A percentile compares a stretch with the other conserved stretches of the same genome.
Conservation (phyloP, 2,329 filamentous ascomycete species). For the Xylaria sp. region DNA sequence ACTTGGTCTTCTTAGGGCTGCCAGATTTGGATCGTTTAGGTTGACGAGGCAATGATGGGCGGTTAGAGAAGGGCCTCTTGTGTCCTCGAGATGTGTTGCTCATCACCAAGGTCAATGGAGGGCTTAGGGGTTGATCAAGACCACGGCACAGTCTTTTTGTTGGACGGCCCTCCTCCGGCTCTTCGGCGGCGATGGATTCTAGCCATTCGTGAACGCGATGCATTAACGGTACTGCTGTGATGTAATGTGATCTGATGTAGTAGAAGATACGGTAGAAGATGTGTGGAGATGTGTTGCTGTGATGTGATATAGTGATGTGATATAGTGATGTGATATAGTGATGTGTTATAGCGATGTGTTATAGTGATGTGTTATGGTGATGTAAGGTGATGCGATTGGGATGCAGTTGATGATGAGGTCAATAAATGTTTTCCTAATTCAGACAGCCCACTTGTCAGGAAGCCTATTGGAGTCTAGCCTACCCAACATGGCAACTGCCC, state of each 20-base stretch:
- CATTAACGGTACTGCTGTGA: neutral
- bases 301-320: neutral
- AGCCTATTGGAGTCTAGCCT: too few relatives aligned
- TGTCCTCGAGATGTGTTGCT: neutral
- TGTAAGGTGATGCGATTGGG: slow-evolving; percentile 2
- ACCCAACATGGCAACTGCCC: too few relatives aligned
- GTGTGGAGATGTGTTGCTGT: too few relatives aligned
- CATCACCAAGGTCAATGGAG: slow-evolving; percentile 1
- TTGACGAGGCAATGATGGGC: neutral
- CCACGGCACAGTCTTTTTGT: neutral
- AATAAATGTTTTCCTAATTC: too few relatives aligned
- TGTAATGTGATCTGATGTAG: neutral
- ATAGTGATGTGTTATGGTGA: neutral
- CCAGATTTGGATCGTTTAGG: slow-evolving; percentile 1
- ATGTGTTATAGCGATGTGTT: too few relatives aligned
- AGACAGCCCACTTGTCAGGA: too few relatives aligned
- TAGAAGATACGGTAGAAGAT: too few relatives aligned
- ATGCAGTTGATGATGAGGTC: neutral
- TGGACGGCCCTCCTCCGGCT: slow-evolving; percentile 1
- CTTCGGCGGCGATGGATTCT: slow-evolving; percentile 5
- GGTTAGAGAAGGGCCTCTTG: slow-evolving; percentile 9
- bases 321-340: slow-evolving; percentile 7
- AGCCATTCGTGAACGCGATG: slow-evolving; percentile 10
- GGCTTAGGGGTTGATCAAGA: slow-evolving; percentile 10
- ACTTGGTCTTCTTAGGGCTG: slow-evolving; percentile 50